phyloP scores from a whole-genome alignment of 1,139 yeast genomes.

The Pichia sp. region DNA sequence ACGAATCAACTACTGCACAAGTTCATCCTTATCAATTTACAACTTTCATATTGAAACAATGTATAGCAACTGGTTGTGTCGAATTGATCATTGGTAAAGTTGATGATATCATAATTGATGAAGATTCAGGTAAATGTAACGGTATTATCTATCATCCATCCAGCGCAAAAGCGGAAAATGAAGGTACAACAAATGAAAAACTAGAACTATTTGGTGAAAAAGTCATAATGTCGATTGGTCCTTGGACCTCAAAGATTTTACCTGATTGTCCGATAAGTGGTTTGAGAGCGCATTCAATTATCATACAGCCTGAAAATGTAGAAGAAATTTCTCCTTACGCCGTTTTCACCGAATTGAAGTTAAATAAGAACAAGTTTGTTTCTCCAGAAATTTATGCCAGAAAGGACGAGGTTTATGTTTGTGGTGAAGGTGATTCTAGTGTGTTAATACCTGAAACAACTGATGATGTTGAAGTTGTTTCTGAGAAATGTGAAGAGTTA shows the following conservation, averaged over 20 bases:
- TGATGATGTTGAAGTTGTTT: conserved; percentile 85
- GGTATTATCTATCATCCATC: conserved; percentile 62
- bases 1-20: conserved; percentile 86
- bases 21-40: conserved; percentile 95
- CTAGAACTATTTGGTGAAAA: conserved; percentile 56
- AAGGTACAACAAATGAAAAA: conserved; percentile 23
- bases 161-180: conserved; percentile 33
- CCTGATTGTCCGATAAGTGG: conserved; percentile 94
- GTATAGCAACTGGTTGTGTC: conserved; percentile 77
- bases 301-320: conserved; percentile 69
- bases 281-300: conserved; percentile 88
- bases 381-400: conserved; percentile 95
- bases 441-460: conserved; percentile 92
- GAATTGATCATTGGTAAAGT: conserved; percentile 83
- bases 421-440: conserved; percentile 93
- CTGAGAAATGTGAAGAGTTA: conserved; percentile 81
- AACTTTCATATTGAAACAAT: conserved; percentile 67
- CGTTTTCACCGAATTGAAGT: conserved; percentile 80
- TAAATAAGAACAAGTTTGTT: conserved; percentile 56
- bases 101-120: conserved; percentile 51
- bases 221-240: conserved; percentile 83
- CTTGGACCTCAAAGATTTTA: conserved; percentile 88
- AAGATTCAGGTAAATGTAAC: conserved; percentile 56
- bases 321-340: conserved; percentile 84
- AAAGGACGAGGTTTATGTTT: conserved; percentile 90